Conservation (phyloP, 179 eudicot genomes). For the Nepenthes alata region DNA sequence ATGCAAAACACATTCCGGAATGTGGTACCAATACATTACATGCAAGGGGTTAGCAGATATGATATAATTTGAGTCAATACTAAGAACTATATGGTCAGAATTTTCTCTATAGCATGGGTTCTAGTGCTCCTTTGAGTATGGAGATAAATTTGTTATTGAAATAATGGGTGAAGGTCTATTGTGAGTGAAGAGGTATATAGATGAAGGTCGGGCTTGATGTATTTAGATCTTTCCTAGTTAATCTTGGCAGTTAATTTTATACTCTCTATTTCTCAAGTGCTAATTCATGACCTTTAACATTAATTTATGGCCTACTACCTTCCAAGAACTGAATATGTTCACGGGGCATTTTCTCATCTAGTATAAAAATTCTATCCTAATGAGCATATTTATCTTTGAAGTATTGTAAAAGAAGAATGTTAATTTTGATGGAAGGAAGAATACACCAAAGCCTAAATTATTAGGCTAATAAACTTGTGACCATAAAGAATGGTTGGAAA, state of each 20-base stretch:
- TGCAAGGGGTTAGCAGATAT: too few species aligned
- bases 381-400: background rate
- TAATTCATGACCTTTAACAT: too few species aligned
- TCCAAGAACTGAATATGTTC: too few species aligned
- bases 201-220: slow-evolving; percentile 98
- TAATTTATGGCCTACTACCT: too few species aligned
- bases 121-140: slow-evolving; percentile 75
- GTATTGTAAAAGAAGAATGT: background rate
- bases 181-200: slow-evolving; percentile 77
- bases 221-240: slow-evolving; percentile 22
- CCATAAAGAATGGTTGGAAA: slow-evolving; percentile 65
- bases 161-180: slow-evolving; percentile 82
- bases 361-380: background rate
- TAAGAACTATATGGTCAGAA: too few species aligned
- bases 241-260: too few species aligned
- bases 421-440: slow-evolving; percentile 31
- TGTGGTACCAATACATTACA: too few species aligned
- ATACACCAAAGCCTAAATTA: slow-evolving; percentile 60
- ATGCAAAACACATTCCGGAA: too few species aligned
- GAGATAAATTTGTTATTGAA: slow-evolving; percentile 77
- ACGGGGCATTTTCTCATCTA: too few species aligned
- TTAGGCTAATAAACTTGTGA: slow-evolving; percentile 81
- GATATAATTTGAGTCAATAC: too few species aligned
- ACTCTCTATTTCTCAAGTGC: too few species aligned
- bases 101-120: slow-evolving; percentile 23